These are phyloP conservation scores for Tolypocladium guangdongense DNA, from an alignment of 2,329 filamentous ascomycete species.

Conservation along the genomic window DNA sequence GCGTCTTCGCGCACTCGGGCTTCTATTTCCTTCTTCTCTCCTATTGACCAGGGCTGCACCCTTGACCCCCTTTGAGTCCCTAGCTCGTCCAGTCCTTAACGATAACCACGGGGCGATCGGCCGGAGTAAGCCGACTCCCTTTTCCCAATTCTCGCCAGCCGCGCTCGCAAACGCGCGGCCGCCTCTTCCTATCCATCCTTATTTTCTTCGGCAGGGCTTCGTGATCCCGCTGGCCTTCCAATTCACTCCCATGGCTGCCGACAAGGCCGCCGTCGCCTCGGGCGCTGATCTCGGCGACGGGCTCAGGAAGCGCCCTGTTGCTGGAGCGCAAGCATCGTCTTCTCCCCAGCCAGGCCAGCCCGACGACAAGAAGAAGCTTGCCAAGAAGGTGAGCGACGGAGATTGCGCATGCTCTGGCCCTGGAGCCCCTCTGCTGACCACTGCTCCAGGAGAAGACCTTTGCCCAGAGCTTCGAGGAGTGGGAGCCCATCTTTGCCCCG, in stretches of 20 bases:
- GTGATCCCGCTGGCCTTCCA: neutral
- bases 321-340: slow-evolving; percentile 22
- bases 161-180: neutral
- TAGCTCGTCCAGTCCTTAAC: slow-evolving; percentile 26
- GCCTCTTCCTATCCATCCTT: slow-evolving; percentile 3
- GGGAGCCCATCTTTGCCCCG: slow-evolving; percentile 51
- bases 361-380: slow-evolving; percentile 49
- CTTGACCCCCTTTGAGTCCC: slow-evolving; percentile 17
- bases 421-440: slow-evolving; percentile 7
- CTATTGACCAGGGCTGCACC: neutral
- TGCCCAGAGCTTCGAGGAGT: slow-evolving; percentile 50
- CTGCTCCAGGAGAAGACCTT: slow-evolving; percentile 41
- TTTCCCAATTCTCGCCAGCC: slow-evolving; percentile 2
- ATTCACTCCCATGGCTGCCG: slow-evolving; percentile 36
- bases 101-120: neutral
- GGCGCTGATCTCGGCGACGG: slow-evolving; percentile 48
- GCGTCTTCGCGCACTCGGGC: slow-evolving; percentile 3
- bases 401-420: neutral
- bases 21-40: slow-evolving; percentile 9
- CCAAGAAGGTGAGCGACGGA: slow-evolving; percentile 36
- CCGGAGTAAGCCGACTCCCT: slow-evolving; percentile 6
- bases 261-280: slow-evolving; percentile 45
- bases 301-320: slow-evolving; percentile 42
- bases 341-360: slow-evolving; percentile 28
- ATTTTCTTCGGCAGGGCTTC: neutral